Base-by-base conservation (phyloP, 1,139 yeast genomes). In the Pneumocystis sp. region DNA sequence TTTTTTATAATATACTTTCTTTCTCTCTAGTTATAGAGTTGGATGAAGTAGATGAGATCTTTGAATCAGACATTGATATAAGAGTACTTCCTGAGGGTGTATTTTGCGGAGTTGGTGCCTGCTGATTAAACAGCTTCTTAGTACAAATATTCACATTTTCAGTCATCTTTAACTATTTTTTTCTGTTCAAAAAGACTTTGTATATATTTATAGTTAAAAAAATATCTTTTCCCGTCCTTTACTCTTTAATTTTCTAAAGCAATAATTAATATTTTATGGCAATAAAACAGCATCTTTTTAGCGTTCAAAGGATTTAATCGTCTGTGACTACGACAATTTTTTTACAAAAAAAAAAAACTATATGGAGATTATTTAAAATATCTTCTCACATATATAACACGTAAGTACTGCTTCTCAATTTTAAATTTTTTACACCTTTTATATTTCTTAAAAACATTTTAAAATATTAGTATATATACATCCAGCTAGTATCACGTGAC, bases 61-160 rank as follows among this genome's bases (percentile, higher is more conserved):
- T 83, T 35, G 76, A 76, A 39, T 75, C 76, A 10, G 82, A 85
- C 74, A 87, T 80, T 75, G 84, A 90, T 63, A 93, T 86, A 68
- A 84, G 85, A 62, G 89, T 83, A 60, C 87, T 88, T 40, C 96
- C 86, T 3, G 97, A 88, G 34, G 99, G 99, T 1, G 99, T 93
- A 80, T 93, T 93, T 75, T 95, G 98, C 15, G 99, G 99, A 1
- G 99, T 93, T 63, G 99, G 98, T 4, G 98, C 98, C 12, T 70
- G 87, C 71, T 90, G 84, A 74, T 88, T 89, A 73, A 86, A 86
- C 70, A 83, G 77, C 73, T 85, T 76, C 78, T 81, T 74, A 72
- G 72, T 76, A 77, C 83, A 83, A 74, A 85, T 85, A 60, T 63
- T 63, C n/a, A 59, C 12, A 42, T 59, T 59, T 42, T 59, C 61